Evolutionary conservation across 2,329 filamentous ascomycete genomes (phyloP), one percentile per base, ranked within the genome.

Genomic region (Ophiosphaerella herpotricha): DNA sequence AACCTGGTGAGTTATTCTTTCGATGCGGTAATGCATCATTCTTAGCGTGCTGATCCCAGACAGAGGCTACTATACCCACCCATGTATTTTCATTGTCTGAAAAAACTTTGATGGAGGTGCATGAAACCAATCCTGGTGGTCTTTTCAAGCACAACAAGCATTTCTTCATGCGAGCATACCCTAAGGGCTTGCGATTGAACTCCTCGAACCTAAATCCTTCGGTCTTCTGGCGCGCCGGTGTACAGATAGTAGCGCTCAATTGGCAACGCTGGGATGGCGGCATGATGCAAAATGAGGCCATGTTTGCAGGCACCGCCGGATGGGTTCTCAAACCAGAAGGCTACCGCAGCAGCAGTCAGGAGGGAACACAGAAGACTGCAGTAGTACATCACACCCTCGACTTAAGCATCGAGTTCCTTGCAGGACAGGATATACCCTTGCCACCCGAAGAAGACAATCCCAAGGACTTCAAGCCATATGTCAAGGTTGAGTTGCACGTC

Each of bases 241-340:
- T 95, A 3, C 92, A 97, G 73, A 87, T 97, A 61, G 91, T 95
- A 1, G 92, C 92, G 0, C 78, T 97, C 53, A 97, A 97, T 75
- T 97, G 92, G 90, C 92, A 97, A 73, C 87, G 86, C 54, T 86
- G 89, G 72, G 91, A 97, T 65, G 88, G 90, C 61, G 91, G 90
- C 29, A 95, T 95, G 87, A 97, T 97, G 93, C 82, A 96, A 12
- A 97, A 97, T 67, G 87, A 94, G 67, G 92, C 85, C 61, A 94
- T 96, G 90, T 96, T 96, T 73, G 82, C 85, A 1, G 89, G 85
- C 8, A 88, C 89, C 43, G 78, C 83, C 36, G 92, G 93, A 35
- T 97, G 90, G 89, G 85, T 92, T 2, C 79, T 94, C 54, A 97
- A 97, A 74, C 91, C 92, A 0, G 71, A 80, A 29, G 87, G 87